Evolutionary conservation across 495 filamentous ascomycete species (phyloP).

Genomic region (Beverwykella pulmonaria): DNA sequence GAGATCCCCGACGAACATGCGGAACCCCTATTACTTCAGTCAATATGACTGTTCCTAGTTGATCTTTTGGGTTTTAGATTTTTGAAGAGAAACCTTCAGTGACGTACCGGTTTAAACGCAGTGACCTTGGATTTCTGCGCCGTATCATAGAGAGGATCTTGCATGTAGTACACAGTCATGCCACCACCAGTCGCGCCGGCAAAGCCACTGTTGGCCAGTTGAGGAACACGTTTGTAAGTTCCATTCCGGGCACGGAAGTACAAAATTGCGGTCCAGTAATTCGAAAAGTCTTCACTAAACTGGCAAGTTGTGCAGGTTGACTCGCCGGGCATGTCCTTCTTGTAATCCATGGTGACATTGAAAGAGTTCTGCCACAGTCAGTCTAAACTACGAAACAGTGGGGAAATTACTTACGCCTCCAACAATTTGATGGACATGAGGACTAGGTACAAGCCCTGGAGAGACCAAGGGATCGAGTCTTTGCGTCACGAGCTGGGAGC

Average conservation of each 20-base stretch:
- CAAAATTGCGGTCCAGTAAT: slow-evolving; percentile 34
- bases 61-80: too few species aligned
- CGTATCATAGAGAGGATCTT: slow-evolving; percentile 28
- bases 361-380: slow-evolving; percentile 20
- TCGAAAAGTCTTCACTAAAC: slow-evolving; percentile 34
- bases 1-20: slow-evolving; percentile 31
- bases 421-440: slow-evolving; percentile 54
- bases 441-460: slow-evolving; percentile 33
- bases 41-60: not conserved
- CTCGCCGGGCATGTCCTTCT: slow-evolving; percentile 35
- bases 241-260: slow-evolving; percentile 36
- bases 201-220: slow-evolving; percentile 29
- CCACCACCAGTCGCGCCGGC: slow-evolving; percentile 28
- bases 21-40: slow-evolving; percentile 25
- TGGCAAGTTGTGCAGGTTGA: slow-evolving; percentile 36
- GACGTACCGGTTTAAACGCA: slow-evolving; percentile 21
- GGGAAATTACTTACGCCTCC: slow-evolving; percentile 46
- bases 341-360: slow-evolving; percentile 30
- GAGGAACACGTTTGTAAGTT: slow-evolving; percentile 30
- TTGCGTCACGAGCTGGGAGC: slow-evolving; percentile 32
- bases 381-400: not conserved
- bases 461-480: slow-evolving; percentile 32
- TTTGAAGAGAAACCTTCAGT: not conserved
- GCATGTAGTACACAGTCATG: slow-evolving; percentile 36
- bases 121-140: slow-evolving; percentile 28